A percentile compares a stretch with the other conserved stretches of the same genome.
Conservation (phyloP, 768 basidiomycete genomes). For the Lactifluus hygrophoroides region DNA sequence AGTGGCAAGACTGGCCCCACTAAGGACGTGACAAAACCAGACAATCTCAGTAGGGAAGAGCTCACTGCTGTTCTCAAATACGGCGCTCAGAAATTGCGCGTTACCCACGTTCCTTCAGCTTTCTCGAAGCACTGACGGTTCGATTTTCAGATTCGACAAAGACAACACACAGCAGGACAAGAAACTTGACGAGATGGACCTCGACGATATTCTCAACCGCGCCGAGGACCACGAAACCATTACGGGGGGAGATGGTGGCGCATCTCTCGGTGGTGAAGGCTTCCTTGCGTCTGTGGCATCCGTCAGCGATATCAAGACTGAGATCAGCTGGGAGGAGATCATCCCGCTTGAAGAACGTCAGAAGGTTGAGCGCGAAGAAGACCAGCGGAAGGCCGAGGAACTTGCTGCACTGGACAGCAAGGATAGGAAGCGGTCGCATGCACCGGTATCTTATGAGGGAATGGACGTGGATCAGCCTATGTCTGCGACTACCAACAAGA, state of each 20-base stretch:
- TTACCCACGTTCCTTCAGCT: conserved; percentile 16
- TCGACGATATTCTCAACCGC: conserved; percentile 94
- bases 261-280: conserved; percentile 94
- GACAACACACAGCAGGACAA: conserved; percentile 88
- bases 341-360: conserved; percentile 90
- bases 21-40: conserved; percentile 67
- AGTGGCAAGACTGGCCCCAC: conserved; percentile 57
- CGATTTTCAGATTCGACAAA: conserved; percentile 76
- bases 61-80: conserved; percentile 96
- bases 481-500: conserved; percentile 55
- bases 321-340: conserved; percentile 99
- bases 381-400: conserved; percentile 65
- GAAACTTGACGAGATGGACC: conserved; percentile 98
- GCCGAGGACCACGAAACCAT: conserved; percentile 97
- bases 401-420: conserved; percentile 52
- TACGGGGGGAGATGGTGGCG: conserved; percentile 70
- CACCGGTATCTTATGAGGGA: conserved; percentile 83
- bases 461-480: conserved; percentile 82
- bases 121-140: conserved; percentile 17
- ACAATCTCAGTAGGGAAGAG: conserved; percentile 91
- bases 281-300: conserved; percentile 94
- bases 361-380: conserved; percentile 75
- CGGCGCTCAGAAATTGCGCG: conserved; percentile 94
- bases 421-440: conserved; percentile 76
- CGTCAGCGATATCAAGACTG: conserved; percentile 97